Base-by-base conservation (phyloP, 805 yeast genomes). In the Kodamaea fukazawae region DNA sequence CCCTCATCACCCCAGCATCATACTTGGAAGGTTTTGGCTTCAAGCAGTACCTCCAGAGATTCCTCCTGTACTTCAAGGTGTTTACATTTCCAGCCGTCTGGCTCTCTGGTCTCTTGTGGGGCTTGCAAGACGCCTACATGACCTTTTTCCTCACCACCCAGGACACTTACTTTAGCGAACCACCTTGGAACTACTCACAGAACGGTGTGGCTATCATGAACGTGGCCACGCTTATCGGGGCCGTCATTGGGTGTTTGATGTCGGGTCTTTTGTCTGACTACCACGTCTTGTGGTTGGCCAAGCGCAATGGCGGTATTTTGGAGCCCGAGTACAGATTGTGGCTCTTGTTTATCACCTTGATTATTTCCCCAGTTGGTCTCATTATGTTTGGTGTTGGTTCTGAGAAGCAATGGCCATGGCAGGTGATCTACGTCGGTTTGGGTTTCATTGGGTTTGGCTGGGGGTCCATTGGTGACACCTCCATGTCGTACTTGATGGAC, bases 181-280 rank as follows among this genome's bases (percentile, higher is more conserved):
- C 63, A 9, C 70, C 70, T 2, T 65, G 54, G 49, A 65, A 48
- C 47, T 60, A 61, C 37, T 53, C 61, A 14, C 47, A 62, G 47
- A 57, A 59, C 5, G 65, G 63, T 9, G 67, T 65, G 8, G 70
- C 68, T 6, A 44, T 66, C 29, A 65, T 66, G 70, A 65, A 66
- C 44, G 54, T 66, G 18, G 68, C 71, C 7, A 58, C 65, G 28
- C 54, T 65, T 32, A 65, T 66, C 30, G 71, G 71, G 4, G 70
- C 70, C 2, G 49, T 63, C 6, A 56, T 65, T 31, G 71, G 71
- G 3, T 65, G 71, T 50, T 44, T 62, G 54, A 55, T 50, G 61
- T 47, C 70, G 14, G 71, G 70, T 33, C 49, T 54, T 1, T 20
- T 62, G 14, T 56, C 64, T 22, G 70, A 65, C 47, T 52, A 54